These are phyloP conservation scores for Schizosaccharomyces pombe DNA, from an alignment of 805 yeast species.

Conservation along the genomic window DNA sequence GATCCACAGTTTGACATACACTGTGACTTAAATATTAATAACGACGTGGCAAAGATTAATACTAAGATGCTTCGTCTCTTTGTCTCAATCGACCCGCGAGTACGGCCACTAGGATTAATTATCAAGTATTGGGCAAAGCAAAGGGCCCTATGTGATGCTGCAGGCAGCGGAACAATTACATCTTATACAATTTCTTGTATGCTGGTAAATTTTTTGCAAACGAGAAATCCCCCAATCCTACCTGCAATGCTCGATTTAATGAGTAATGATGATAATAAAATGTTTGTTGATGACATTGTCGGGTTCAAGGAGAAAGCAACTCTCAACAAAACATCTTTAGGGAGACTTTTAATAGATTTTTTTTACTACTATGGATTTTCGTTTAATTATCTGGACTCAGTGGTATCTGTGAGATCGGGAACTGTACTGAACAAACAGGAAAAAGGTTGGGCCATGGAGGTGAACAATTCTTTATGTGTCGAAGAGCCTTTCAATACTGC, in stretches of 20 bases:
- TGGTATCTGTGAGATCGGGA: conserved; percentile 12
- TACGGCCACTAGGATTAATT: conserved; percentile 11
- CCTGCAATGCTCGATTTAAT: conserved; percentile 10
- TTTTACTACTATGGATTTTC: conserved; percentile 11
- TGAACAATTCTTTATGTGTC: conserved; percentile 12
- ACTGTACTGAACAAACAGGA: conserved; percentile 9
- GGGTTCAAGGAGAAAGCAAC: too few species aligned
- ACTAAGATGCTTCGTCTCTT: conserved; percentile 11
- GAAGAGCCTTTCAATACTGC: conserved; percentile 12
- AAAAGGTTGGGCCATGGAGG: conserved; percentile 11
- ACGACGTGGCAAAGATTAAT: conserved; percentile 11
- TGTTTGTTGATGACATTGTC: too few species aligned
- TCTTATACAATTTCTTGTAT: conserved; percentile 13
- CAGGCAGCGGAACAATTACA: conserved; percentile 12
- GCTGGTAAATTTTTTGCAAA: conserved; percentile 12
- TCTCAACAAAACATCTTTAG: conserved; percentile 9
- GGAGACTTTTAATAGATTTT: conserved; percentile 10
- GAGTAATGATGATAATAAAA: conserved; percentile 1
- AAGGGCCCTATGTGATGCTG: conserved; percentile 12
- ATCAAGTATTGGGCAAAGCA: conserved; percentile 13
- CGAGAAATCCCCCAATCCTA: conserved; percentile 10
- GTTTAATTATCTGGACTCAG: conserved; percentile 10
- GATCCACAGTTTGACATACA: conserved; percentile 11
- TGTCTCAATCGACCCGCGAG: conserved; percentile 11
- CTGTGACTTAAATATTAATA: conserved; percentile 13